Conservation (phyloP, 139 green algal species). For the Desmodesmus armatus region DNA sequence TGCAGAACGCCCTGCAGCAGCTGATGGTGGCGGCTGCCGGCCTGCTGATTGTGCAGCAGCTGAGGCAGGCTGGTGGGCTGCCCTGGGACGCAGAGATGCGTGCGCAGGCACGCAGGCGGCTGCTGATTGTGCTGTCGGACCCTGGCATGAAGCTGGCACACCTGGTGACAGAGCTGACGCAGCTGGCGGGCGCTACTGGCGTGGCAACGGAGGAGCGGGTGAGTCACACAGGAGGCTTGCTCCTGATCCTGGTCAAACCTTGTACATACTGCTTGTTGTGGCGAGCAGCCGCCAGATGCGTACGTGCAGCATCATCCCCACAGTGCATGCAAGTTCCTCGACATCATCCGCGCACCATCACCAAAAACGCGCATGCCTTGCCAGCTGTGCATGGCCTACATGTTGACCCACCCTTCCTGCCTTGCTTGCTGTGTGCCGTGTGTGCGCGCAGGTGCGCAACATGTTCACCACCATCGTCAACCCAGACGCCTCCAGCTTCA, state of each 20-base stretch:
- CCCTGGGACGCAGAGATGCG: constrained; percentile 41
- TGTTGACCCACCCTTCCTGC: too few relatives aligned
- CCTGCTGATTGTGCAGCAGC: constrained; percentile 73
- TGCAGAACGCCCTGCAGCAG: constrained; percentile 82
- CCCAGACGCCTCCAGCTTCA: constrained; percentile 50
- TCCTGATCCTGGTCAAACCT: background rate
- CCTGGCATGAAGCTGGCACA: constrained; percentile 69
- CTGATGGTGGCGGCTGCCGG: constrained; percentile 73
- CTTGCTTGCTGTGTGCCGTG: background rate
- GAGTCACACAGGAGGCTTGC: background rate
- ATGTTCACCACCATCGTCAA: constrained; percentile 51
- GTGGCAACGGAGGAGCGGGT: constrained; percentile 25
- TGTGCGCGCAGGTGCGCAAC: background rate
- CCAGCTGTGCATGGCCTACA: too few relatives aligned
- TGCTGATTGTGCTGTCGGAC: constrained; percentile 73
- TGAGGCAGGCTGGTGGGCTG: constrained; percentile 19
- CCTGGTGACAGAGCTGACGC: constrained; percentile 66
- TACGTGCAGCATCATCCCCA: background rate
- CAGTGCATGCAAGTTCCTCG: too few relatives aligned
- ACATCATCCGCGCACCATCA: too few relatives aligned
- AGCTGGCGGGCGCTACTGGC: constrained; percentile 9
- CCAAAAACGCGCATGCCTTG: background rate
- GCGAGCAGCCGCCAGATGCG: background rate
- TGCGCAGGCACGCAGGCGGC: constrained; percentile 52
- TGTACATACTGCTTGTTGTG: background rate